phyloP scores from a whole-genome alignment of 352 stramenopile species.

The Stramenopiles sp. region DNA sequence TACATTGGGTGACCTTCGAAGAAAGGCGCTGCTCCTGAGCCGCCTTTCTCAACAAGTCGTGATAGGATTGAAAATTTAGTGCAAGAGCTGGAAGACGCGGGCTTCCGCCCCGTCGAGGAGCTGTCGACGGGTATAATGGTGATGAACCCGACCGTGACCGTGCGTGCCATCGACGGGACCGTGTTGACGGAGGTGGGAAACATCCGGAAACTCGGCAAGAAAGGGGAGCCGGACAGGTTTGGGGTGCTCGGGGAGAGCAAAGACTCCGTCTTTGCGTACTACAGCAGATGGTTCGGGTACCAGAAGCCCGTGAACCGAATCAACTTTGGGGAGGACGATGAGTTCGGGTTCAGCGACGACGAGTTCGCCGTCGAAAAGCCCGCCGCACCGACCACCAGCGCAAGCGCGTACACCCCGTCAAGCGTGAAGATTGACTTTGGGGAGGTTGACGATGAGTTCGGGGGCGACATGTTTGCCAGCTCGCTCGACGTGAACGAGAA shows the following conservation, averaged over 20 bases:
- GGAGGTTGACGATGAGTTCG: not conserved
- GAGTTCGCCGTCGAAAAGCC: not conserved
- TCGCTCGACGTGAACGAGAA: not conserved
- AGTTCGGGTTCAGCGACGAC: not conserved
- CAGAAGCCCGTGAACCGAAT: not conserved
- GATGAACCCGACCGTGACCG: not conserved
- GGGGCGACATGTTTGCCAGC: not conserved
- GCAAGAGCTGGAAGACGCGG: not conserved
- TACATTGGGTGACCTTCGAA: not conserved
- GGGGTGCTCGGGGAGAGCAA: not conserved
- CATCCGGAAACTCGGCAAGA: not conserved
- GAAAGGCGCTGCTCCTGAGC: not conserved
- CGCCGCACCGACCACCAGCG: not conserved
- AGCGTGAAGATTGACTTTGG: no score
- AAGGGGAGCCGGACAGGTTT: not conserved
- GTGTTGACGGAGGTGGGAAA: not conserved
- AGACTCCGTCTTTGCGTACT: not conserved
- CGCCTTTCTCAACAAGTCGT: not conserved
- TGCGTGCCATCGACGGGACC: not conserved
- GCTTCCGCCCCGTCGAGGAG: not conserved
- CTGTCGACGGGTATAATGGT: not conserved
- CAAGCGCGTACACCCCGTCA: no score
- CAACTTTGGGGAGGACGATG: not conserved
- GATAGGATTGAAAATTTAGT: not conserved
- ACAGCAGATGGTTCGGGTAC: not conserved